Evolutionary conservation across 2,329 filamentous ascomycete genomes (phyloP), one percentile per base, ranked within the genome.

Genomic region (Fusarium duplospermum): DNA sequence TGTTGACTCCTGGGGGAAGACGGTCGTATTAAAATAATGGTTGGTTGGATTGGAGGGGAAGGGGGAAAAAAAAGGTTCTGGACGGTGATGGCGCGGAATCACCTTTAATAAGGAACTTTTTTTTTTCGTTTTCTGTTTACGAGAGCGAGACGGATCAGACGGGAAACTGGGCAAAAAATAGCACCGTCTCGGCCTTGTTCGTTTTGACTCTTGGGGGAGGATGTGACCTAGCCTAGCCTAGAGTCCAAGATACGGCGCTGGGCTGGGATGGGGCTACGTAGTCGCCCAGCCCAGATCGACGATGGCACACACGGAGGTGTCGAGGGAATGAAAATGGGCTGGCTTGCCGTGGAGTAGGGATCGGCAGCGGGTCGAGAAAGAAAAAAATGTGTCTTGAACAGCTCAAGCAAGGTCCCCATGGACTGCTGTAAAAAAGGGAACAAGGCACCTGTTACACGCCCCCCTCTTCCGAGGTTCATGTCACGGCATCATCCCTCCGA

Each of bases 241-340:
- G 36, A 42, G 35, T 38, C 63, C 63, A 71, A 62, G 33, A 54
- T 38, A 40, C 35, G 33, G 40, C 31, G 29, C 24, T n/a, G 38
- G n/a, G 18, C n/a, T 24, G 24, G 24, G 5, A 3, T 24, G 5
- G 33, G 5, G 33, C 45, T 62, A 62, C 64, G 67, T 69, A 74
- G 57, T 59, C 64, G 50, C 58, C 33, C 36, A 71, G 63, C 70
- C 42, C 45, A 24, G 64, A 74, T 74, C 71, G 71, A 74, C 68
- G 71, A 74, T 74, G 69, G 20, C n/a, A 24, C 22, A 8, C 24
- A 64, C 38, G 27, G 67, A 71, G 40, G 40, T 71, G 52, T 74
- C 67, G 63, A 74, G 40, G 35, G 8, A 68, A 31, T 31, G 31
- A 31, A 31, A 31, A 31, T 31, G 8, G 20, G 71, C 67, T n/a